A percentile compares a stretch with the other conserved stretches of the same genome.
These are phyloP conservation scores for Calocybe gangraenosa DNA, from an alignment of 768 basidiomycete genomes.

Conservation along the genomic window DNA sequence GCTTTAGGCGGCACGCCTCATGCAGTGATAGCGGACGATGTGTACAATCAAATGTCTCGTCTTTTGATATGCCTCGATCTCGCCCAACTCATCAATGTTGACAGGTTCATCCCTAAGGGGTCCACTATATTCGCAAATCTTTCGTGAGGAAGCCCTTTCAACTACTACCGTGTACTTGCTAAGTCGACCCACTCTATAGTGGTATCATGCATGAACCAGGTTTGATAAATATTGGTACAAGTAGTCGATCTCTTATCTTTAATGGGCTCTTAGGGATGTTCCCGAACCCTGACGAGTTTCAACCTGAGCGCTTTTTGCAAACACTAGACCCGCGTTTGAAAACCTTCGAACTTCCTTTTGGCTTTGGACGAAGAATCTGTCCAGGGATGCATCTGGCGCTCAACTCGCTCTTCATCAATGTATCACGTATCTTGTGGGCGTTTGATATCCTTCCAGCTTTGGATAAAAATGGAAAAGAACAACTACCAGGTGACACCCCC, in stretches of 20 bases:
- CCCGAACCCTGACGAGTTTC: conserved; percentile 17
- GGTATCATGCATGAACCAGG: conserved; percentile 14
- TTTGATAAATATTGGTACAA: neutral
- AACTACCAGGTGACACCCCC: conserved; percentile 12
- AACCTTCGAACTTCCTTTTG: conserved; percentile 31
- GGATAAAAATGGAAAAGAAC: conserved; percentile 3
- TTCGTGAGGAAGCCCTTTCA: conserved; percentile 1
- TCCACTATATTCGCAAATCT: conserved; percentile 12
- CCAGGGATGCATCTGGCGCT: conserved; percentile 32
- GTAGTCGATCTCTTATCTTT: neutral
- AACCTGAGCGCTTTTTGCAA: conserved; percentile 36
- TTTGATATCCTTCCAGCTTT: conserved; percentile 26
- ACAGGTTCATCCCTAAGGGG: conserved; percentile 11
- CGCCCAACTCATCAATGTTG: neutral
- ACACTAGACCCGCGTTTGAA: conserved; percentile 22
- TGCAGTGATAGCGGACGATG: conserved; percentile 13
- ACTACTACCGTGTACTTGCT: neutral
- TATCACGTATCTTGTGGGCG: conserved; percentile 31
- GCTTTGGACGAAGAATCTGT: conserved; percentile 38
- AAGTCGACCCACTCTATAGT: neutral
- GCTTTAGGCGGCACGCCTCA: conserved; percentile 13
- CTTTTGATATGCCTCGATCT: neutral
- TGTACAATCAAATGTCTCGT: conserved; percentile 10
- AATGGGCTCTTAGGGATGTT: conserved; percentile 1
- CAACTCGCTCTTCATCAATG: conserved; percentile 29